Evolutionary conservation across 1,139 yeast genomes (phyloP).

Genomic region (Hansenula sp.): DNA sequence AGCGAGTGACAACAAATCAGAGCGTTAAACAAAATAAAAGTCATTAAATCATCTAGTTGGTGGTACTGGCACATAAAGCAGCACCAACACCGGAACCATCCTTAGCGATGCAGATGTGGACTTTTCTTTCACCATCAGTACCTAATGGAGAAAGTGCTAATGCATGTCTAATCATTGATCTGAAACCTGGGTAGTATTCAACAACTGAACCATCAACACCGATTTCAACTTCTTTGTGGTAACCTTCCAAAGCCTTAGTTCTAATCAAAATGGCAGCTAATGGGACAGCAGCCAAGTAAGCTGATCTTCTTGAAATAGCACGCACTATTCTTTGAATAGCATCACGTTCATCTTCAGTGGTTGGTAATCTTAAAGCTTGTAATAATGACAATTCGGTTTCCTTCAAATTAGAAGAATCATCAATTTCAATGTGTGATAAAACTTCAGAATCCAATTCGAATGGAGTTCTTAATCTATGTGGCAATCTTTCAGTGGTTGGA

Average conservation of each 20-base stretch:
- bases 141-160: conserved; percentile 65
- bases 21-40: no score
- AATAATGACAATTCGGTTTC: conserved; percentile 63
- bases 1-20: no score
- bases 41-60: not conserved
- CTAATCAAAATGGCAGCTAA: conserved; percentile 70
- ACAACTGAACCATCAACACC: conserved; percentile 96
- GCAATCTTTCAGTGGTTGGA: conserved; percentile 47
- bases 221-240: conserved; percentile 70
- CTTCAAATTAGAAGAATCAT: conserved; percentile 64
- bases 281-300: conserved; percentile 82
- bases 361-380: conserved; percentile 60
- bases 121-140: conserved; percentile 62
- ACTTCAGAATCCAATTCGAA: conserved; percentile 82
- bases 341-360: conserved; percentile 62
- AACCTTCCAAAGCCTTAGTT: conserved; percentile 52
- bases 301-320: conserved; percentile 82
- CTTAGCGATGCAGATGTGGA: conserved; percentile 75
- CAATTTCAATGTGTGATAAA: conserved; percentile 78
- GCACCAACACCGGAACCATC: conserved; percentile 98
- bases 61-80: conserved; percentile 60
- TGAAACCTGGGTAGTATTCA: conserved; percentile 87
- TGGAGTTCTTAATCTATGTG: conserved; percentile 65
- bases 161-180: conserved; percentile 72
- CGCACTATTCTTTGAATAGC: conserved; percentile 70